These are phyloP conservation scores for Danielozyma ontarioensis DNA, from an alignment of 805 yeast genomes.

Conservation along the genomic window DNA sequence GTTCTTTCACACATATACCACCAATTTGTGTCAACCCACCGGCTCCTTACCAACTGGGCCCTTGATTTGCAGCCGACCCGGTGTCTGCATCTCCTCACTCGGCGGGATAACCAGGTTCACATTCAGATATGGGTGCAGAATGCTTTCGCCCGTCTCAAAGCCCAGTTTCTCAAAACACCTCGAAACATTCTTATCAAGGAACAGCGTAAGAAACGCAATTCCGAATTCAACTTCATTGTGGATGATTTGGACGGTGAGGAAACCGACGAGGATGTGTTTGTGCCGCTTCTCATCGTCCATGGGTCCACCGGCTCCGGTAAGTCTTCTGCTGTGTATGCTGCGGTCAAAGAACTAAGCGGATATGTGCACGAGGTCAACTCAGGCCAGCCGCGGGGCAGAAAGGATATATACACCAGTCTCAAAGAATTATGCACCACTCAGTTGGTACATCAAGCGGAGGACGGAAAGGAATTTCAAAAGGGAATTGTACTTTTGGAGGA, in stretches of 20 bases:
- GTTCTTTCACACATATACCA: slow-evolving; percentile 6
- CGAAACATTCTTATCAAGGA: slow-evolving; percentile 22
- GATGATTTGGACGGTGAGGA: slow-evolving; percentile 23
- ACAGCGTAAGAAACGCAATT: slow-evolving; percentile 16
- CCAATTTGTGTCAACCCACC: slow-evolving; percentile 3
- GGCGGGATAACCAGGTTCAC: slow-evolving; percentile 12
- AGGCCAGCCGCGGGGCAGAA: slow-evolving; percentile 66
- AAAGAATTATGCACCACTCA: slow-evolving; percentile 83
- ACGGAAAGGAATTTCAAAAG: slow-evolving; percentile 34
- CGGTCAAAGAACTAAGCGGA: slow-evolving; percentile 56
- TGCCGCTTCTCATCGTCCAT: slow-evolving; percentile 58
- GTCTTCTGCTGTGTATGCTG: slow-evolving; percentile 65
- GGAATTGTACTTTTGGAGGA: slow-evolving; percentile 82
- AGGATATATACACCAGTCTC: slow-evolving; percentile 59
- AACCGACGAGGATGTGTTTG: slow-evolving; percentile 37
- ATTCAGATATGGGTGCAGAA: slow-evolving; percentile 37
- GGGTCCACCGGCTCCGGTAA: slow-evolving; percentile 81
- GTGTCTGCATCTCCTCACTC: slow-evolving; percentile 30
- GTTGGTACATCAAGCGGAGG: slow-evolving; percentile 48
- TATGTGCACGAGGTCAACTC: slow-evolving; percentile 80
- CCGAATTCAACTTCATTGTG: slow-evolving; percentile 35
- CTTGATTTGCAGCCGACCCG: slow-evolving; percentile 33
- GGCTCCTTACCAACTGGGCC: slow-evolving; percentile 36
- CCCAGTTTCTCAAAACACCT: slow-evolving; percentile 27
- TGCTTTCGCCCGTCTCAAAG: slow-evolving; percentile 29